Evolutionary conservation across 208 protist species (phyloP).

Genomic region (Polymyxa betae): DNA sequence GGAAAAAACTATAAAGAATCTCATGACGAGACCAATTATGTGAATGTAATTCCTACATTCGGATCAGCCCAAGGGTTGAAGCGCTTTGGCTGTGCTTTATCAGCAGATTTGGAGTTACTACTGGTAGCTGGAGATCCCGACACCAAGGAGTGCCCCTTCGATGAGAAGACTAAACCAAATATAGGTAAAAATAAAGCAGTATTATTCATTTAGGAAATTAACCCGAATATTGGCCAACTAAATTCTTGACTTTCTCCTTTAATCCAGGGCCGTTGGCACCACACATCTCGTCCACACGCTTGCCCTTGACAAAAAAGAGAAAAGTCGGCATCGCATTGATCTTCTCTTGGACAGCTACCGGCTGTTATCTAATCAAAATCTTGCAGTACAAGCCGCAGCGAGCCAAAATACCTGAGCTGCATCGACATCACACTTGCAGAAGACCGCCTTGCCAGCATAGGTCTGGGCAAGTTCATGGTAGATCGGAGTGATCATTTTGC

Average conservation of each 20-base stretch:
- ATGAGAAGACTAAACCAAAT: background rate
- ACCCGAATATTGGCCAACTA: constrained; percentile 4
- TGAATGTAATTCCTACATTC: constrained; percentile 4
- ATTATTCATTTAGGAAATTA: background rate
- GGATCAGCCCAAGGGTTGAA: constrained; percentile 18
- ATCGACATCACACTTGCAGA: constrained; percentile 50
- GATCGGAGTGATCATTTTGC: background rate
- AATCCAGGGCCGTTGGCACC: background rate
- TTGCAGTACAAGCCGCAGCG: background rate
- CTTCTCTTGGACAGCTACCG: background rate
- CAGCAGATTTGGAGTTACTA: background rate
- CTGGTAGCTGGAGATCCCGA: too few relatives aligned
- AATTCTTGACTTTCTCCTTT: background rate
- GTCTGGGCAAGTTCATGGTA: background rate
- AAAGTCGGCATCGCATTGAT: constrained; percentile 23
- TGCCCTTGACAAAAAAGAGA: background rate
- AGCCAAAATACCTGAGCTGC: background rate
- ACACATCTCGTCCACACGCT: background rate
- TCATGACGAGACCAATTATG: background rate
- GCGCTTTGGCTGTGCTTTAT: background rate
- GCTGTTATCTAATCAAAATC: background rate
- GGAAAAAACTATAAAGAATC: background rate
- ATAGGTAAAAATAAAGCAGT: background rate
- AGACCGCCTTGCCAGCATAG: background rate
- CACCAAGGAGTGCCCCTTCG: too few relatives aligned